phyloP scores from a whole-genome alignment of 106 monocot genomes.

The Phalaenopsis aphrodite region DNA sequence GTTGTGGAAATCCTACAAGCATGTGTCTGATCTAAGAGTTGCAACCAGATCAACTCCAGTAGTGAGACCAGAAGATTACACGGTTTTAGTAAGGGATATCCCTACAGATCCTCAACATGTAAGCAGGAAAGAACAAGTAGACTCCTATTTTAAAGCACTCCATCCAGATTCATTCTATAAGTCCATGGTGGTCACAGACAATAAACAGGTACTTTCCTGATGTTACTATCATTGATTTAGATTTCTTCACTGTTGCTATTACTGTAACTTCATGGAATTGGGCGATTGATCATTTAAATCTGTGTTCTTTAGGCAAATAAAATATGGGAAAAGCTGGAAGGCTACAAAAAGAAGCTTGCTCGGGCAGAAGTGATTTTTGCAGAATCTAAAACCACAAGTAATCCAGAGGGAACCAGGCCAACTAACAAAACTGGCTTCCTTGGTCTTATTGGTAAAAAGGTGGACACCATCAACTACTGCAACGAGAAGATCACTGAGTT shows the following conservation, averaged over 20 bases:
- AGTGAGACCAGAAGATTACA: slow-evolving; percentile 60
- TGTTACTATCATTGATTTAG: not conserved
- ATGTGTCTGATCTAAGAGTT: slow-evolving; percentile 73
- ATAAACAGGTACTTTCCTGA: slow-evolving; percentile 32
- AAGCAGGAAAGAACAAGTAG: slow-evolving; percentile 77
- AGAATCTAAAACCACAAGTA: slow-evolving; percentile 53
- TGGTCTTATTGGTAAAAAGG: slow-evolving; percentile 68
- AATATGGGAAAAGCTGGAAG: slow-evolving; percentile 61
- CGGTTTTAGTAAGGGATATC: slow-evolving; percentile 80
- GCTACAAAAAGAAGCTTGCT: slow-evolving; percentile 71
- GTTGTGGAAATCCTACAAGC: slow-evolving; percentile 81
- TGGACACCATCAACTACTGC: slow-evolving; percentile 77
- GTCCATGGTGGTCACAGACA: slow-evolving; percentile 81
- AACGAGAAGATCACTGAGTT: slow-evolving; percentile 82
- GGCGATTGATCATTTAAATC: not conserved
- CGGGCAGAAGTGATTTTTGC: slow-evolving; percentile 62
- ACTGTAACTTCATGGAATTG: not conserved
- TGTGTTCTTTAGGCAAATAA: slow-evolving; percentile 54
- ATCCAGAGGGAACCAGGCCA: slow-evolving; percentile 66
- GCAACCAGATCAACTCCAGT: slow-evolving; percentile 38
- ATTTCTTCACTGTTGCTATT: not conserved
- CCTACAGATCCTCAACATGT: slow-evolving; percentile 41
- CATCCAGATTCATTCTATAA: slow-evolving; percentile 88
- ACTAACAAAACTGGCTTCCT: slow-evolving; percentile 67
- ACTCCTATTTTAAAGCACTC: slow-evolving; percentile 71